Conservation (phyloP, 2,329 filamentous ascomycete species). For the Monosporascus sp. region DNA sequence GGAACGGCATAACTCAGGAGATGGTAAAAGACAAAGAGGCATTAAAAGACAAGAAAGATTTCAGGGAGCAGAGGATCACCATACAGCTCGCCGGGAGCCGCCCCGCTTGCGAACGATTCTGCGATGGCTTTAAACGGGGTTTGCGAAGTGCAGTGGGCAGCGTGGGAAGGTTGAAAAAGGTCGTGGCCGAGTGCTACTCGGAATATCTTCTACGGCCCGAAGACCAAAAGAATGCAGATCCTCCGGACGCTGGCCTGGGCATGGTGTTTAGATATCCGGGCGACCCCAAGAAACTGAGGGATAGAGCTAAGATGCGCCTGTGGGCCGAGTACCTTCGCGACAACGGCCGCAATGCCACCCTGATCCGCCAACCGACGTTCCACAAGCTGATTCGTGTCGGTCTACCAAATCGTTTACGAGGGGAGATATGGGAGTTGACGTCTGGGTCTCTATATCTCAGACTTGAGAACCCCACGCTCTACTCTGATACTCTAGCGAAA, state of each 20-base stretch:
- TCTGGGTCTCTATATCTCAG: constrained; percentile 87
- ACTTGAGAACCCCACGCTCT: constrained; percentile 78
- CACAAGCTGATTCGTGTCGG: constrained; percentile 96
- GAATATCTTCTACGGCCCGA: constrained; percentile 69
- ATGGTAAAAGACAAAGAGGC: constrained; percentile 37
- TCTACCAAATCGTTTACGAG: constrained; percentile 83
- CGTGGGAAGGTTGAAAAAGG: constrained; percentile 75
- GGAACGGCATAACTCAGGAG: constrained; percentile 68
- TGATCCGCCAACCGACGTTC: constrained; percentile 93
- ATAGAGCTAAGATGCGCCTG: constrained; percentile 93
- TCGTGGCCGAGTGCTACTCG: constrained; percentile 84
- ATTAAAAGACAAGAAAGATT: constrained; percentile 34
- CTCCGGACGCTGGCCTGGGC: constrained; percentile 89
- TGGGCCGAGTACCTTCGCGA: constrained; percentile 97
- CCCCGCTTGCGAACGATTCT: constrained; percentile 89
- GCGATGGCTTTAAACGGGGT: constrained; percentile 89
- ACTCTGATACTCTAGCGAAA: constrained; percentile 76
- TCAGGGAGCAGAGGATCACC: constrained; percentile 76
- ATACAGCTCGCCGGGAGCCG: constrained; percentile 86
- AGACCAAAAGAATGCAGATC: constrained; percentile 55
- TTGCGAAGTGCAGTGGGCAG: constrained; percentile 82
- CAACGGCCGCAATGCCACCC: constrained; percentile 86
- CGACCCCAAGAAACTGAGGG: constrained; percentile 86
- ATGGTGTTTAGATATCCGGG: constrained; percentile 93
- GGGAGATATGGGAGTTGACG: constrained; percentile 93